These are phyloP conservation scores for Psilocybe cubensis DNA, from an alignment of 768 basidiomycete species.

Conservation along the genomic window DNA sequence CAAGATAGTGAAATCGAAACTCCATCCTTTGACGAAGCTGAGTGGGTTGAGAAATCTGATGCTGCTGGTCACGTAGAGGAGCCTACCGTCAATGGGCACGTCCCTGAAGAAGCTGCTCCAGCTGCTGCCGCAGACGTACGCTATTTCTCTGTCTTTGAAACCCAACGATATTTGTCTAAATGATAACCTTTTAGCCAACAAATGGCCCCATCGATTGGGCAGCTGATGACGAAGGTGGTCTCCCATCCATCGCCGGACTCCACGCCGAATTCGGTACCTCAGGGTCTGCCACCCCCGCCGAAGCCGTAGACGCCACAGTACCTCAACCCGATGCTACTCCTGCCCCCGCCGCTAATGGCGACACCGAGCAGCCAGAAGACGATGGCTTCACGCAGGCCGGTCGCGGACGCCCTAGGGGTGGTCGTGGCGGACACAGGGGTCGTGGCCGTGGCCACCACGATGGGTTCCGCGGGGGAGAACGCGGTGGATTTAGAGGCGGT, in stretches of 20 bases:
- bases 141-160: not conserved
- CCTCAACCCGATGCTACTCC: conserved; percentile 17
- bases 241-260: conserved; percentile 77
- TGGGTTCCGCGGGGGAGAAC: conserved; percentile 39
- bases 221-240: conserved; percentile 75
- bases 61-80: conserved; percentile 34
- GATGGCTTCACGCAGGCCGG: conserved; percentile 65
- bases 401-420: conserved; percentile 44
- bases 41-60: conserved; percentile 59
- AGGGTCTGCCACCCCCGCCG: conserved; percentile 68
- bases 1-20: conserved; percentile 79
- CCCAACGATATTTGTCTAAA: not conserved
- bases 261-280: conserved; percentile 81
- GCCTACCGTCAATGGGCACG: conserved; percentile 35
- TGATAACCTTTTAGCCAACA: conserved; percentile 12
- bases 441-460: conserved; percentile 28
- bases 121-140: conserved; percentile 22
- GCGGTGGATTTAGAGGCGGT: conserved; percentile 32
- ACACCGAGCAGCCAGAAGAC: conserved; percentile 44
- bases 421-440: conserved; percentile 32
- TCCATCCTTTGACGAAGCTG: conserved; percentile 51
- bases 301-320: conserved; percentile 14
- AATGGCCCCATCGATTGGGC: conserved; percentile 75
- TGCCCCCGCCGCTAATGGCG: conserved; percentile 32
- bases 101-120: conserved; percentile 17